Percentiles rank a stretch among this genome's conserved stretches.
These are phyloP conservation scores for Fagus sylvatica DNA, from an alignment of 306 rosid genomes.

Conservation along the genomic window DNA sequence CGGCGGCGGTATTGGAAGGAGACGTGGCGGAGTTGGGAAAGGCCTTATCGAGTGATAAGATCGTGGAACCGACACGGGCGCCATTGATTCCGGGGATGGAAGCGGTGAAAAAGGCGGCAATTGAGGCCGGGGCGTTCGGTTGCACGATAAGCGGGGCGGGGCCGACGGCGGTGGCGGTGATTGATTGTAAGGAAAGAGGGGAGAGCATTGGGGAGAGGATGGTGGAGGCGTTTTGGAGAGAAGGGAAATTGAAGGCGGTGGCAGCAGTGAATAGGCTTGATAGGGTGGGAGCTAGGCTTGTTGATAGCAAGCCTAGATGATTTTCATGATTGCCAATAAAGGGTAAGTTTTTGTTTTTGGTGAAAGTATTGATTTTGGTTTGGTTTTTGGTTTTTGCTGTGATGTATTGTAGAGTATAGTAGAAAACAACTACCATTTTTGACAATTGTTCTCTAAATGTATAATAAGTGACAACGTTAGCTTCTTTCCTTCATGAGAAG, in stretches of 20 bases:
- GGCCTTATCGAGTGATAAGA: conserved; percentile 70
- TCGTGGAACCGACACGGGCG: conserved; percentile 77
- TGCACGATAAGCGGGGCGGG: conserved; percentile 96
- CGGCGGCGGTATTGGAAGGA: conserved; percentile 70
- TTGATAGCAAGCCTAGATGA: conserved; percentile 43
- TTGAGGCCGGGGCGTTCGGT: conserved; percentile 74
- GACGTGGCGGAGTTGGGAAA: conserved; percentile 59
- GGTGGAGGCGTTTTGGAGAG: conserved; percentile 57
- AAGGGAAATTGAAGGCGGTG: conserved; percentile 62
- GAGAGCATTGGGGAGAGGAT: conserved; percentile 48
- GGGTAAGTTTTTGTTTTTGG: background rate
- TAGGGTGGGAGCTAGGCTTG: conserved; percentile 71
- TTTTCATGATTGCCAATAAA: background rate
- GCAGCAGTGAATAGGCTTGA: conserved; percentile 63
- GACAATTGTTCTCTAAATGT: no score
- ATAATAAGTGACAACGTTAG: no score
- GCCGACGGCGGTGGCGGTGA: conserved; percentile 66
- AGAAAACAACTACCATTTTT: no score
- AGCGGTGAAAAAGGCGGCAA: conserved; percentile 75
- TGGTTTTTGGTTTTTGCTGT: background rate
- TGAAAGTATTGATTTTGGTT: background rate
- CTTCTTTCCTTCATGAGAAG: background rate
- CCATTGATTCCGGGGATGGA: conserved; percentile 89
- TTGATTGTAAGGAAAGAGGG: conserved; percentile 40
- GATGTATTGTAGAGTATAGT: background rate